Evolutionary conservation across 768 basidiomycete species (phyloP).

Genomic region (Hericium erinaceus): DNA sequence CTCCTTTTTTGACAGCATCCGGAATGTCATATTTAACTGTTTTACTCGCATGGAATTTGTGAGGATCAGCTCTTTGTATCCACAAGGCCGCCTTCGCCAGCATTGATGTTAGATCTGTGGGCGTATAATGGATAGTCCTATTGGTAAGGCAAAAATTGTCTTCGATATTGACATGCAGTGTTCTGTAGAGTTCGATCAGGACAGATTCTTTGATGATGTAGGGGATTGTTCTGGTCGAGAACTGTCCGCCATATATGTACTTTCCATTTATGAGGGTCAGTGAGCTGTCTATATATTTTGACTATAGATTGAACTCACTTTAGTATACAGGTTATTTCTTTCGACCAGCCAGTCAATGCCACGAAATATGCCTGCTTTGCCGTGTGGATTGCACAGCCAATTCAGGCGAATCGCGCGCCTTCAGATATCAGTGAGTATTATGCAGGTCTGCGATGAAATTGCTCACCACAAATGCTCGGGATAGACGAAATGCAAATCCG

Average conservation of each 20-base stretch:
- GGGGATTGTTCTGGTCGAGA: constrained; percentile 6
- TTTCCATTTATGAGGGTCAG: no score
- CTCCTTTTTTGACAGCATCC: background rate
- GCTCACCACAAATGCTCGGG: background rate
- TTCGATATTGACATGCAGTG: constrained; percentile 7
- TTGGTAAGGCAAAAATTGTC: constrained; percentile 18
- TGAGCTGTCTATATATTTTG: background rate
- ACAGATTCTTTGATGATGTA: constrained; percentile 13
- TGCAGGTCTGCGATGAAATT: no score
- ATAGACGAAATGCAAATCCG: background rate
- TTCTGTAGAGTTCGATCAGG: constrained; percentile 10
- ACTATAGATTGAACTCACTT: background rate
- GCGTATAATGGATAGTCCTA: constrained; percentile 19
- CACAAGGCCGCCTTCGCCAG: background rate
- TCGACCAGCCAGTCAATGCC: background rate
- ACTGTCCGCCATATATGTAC: background rate
- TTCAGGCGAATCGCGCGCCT: background rate
- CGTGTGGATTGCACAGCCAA: background rate
- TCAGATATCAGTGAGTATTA: no score
- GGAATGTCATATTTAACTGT: background rate
- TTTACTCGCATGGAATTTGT: background rate
- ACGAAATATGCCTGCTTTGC: background rate
- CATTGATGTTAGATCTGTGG: background rate
- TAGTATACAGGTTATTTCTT: background rate
- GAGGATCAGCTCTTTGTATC: background rate